These are phyloP conservation scores for Ceratocystis lukuohia DNA, from an alignment of 2,329 filamentous ascomycete genomes.

Conservation along the genomic window DNA sequence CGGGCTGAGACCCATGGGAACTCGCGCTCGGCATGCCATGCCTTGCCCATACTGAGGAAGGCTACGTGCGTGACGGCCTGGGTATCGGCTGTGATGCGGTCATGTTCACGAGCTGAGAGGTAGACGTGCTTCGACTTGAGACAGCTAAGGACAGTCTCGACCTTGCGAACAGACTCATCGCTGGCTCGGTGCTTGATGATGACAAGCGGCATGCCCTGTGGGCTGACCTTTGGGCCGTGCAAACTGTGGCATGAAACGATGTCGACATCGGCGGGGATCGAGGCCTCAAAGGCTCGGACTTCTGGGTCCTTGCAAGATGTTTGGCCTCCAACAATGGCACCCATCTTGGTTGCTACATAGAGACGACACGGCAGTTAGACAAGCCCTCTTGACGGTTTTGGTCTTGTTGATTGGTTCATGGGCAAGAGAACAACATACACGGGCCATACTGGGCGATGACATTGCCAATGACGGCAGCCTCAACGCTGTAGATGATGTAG, in stretches of 20 bases:
- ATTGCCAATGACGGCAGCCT: slow-evolving; percentile 76
- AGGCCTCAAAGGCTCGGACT: slow-evolving; percentile 79
- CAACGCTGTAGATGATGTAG: slow-evolving; percentile 97
- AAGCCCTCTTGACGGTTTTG: slow-evolving; percentile 15
- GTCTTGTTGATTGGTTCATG: neutral
- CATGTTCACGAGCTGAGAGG: slow-evolving; percentile 75
- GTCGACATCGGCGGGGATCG: slow-evolving; percentile 77
- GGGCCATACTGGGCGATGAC: slow-evolving; percentile 84
- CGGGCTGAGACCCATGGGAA: slow-evolving; percentile 96
- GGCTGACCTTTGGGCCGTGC: slow-evolving; percentile 82
- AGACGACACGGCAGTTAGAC: neutral
- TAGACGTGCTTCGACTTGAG: slow-evolving; percentile 77
- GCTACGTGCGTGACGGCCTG: slow-evolving; percentile 96
- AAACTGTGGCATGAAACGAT: slow-evolving; percentile 95
- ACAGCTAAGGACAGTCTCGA: slow-evolving; percentile 69
- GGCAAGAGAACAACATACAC: slow-evolving; percentile 43
- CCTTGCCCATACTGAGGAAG: slow-evolving; percentile 93
- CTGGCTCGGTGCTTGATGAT: slow-evolving; percentile 86
- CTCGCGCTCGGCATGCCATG: slow-evolving; percentile 88
- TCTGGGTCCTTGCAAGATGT: slow-evolving; percentile 98
- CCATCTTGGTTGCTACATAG: slow-evolving; percentile 69
- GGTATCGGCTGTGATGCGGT: slow-evolving; percentile 94
- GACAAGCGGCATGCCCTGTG: slow-evolving; percentile 79
- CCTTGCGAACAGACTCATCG: slow-evolving; percentile 59
- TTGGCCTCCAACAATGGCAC: slow-evolving; percentile 91